Percentiles rank a stretch among this genome's conserved stretches.
These are phyloP conservation scores for Rhypophila decipiens DNA, from an alignment of 495 filamentous ascomycete genomes.

Conservation along the genomic window DNA sequence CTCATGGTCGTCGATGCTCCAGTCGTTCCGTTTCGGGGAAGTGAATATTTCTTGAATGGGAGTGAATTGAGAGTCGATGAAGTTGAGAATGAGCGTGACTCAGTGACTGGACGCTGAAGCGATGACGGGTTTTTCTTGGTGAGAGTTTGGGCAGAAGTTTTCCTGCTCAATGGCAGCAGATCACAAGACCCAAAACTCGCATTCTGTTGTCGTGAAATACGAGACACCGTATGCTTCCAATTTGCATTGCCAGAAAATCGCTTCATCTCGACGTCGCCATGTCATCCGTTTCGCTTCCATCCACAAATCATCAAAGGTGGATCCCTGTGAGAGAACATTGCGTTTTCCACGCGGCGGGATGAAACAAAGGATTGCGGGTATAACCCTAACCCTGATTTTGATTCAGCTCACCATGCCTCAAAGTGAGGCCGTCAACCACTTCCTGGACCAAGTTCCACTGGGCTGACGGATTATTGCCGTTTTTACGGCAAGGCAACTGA, in stretches of 20 bases:
- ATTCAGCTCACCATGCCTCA: no score
- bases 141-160: slow-evolving; percentile 6
- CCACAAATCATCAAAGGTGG: neutral
- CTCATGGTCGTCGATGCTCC: slow-evolving; percentile 10
- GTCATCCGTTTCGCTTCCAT: neutral
- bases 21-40: slow-evolving; percentile 12
- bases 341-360: no score
- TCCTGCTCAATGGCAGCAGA: neutral
- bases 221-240: neutral
- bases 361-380: neutral
- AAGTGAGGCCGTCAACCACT: neutral
- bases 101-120: slow-evolving; percentile 1
- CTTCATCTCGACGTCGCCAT: neutral
- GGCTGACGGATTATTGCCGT: no score
- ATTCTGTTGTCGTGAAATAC: neutral
- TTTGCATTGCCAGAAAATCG: neutral
- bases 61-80: slow-evolving; percentile 1
- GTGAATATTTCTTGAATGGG: slow-evolving; percentile 19
- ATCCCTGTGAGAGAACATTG: neutral
- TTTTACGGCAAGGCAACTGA: no score
- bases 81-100: neutral
- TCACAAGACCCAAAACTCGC: neutral
- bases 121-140: slow-evolving; percentile 3
- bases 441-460: no score
- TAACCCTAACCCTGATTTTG: no score